A percentile compares a stretch with the other conserved stretches of the same genome.
Conservation (phyloP, 176 grass and related monocot species). For the Avena sativa region DNA sequence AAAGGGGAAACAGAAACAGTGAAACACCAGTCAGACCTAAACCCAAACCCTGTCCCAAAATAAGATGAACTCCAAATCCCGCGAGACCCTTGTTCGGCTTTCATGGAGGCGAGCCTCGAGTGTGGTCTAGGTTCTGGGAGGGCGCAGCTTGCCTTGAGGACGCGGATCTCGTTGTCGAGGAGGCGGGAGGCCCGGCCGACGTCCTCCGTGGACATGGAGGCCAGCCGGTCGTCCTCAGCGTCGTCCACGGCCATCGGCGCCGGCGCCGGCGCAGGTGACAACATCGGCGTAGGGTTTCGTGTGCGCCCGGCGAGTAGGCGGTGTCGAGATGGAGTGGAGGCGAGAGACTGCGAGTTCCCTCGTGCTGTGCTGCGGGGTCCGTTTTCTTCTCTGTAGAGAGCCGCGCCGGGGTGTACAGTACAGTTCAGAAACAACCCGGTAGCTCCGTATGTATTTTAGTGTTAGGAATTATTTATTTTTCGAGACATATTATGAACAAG, state of each 20-base stretch:
- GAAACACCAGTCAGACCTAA: not conserved
- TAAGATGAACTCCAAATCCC: not conserved
- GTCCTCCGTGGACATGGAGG: conserved; percentile 77
- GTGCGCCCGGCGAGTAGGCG: not conserved
- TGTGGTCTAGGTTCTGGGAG: conserved; percentile 25
- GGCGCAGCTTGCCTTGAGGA: conserved; percentile 63
- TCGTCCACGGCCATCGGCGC: conserved; percentile 54
- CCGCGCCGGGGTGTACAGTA: no score
- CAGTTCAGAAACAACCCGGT: no score
- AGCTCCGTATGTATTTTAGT: no score
- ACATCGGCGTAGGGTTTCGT: conserved; percentile 37
- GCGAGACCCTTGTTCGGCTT: no score
- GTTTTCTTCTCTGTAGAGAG: no score
- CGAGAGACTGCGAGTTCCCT: not conserved
- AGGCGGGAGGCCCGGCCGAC: conserved; percentile 62
- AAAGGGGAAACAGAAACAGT: not conserved
- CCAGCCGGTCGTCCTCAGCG: conserved; percentile 69
- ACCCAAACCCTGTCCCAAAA: not conserved
- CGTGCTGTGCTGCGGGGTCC: no score
- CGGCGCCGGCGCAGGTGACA: not conserved
- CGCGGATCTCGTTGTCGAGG: conserved; percentile 84
- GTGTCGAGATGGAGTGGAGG: not conserved
- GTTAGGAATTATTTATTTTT: no score
- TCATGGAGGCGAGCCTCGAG: no score
- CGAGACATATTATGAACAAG: no score